phyloP scores from a whole-genome alignment of 345 rosid genomes.

The Camelina laxa region DNA sequence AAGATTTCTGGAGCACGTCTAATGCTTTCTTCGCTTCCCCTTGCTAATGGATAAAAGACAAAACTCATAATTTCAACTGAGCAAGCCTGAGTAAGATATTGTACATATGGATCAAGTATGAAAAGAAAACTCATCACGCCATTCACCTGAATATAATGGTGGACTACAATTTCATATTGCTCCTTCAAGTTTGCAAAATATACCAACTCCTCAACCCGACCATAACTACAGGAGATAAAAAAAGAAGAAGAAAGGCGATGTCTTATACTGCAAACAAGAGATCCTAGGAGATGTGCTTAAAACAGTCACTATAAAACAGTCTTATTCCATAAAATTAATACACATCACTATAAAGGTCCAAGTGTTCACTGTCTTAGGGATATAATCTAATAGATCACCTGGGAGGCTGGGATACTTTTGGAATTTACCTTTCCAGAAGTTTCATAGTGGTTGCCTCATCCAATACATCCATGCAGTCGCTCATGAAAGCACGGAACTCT shows the following conservation, averaged over 20 bases:
- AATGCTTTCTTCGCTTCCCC: conserved; percentile 96
- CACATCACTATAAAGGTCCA: conserved; percentile 24
- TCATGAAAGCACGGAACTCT: conserved; percentile 93
- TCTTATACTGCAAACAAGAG: conserved; percentile 14
- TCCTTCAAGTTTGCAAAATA: conserved; percentile 95
- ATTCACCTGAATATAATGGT: conserved; percentile 87
- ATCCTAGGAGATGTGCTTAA: conserved; percentile 21
- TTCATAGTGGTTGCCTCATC: conserved; percentile 99
- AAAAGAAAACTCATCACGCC: conserved; percentile 26
- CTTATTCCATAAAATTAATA: conserved; percentile 5
- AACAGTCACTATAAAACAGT: too few species aligned
- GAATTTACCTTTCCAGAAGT: conserved; percentile 84
- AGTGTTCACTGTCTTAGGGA: conserved; percentile 17
- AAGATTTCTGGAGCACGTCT: conserved; percentile 86
- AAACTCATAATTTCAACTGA: conserved; percentile 28
- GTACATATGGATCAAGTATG: conserved; percentile 20
- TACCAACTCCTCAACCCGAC: conserved; percentile 95
- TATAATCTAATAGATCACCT: conserved; percentile 1
- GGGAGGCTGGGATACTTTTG: conserved; percentile 9
- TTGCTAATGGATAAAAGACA: conserved; percentile 61
- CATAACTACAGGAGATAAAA: conserved; percentile 62
- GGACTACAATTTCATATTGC: conserved; percentile 90
- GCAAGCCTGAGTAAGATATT: conserved; percentile 20
- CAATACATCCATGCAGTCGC: conserved; percentile 94
- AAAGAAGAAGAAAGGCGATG: not conserved